Evolutionary conservation across 2,329 filamentous ascomycete genomes (phyloP).

Genomic region (Xylaria sp.): DNA sequence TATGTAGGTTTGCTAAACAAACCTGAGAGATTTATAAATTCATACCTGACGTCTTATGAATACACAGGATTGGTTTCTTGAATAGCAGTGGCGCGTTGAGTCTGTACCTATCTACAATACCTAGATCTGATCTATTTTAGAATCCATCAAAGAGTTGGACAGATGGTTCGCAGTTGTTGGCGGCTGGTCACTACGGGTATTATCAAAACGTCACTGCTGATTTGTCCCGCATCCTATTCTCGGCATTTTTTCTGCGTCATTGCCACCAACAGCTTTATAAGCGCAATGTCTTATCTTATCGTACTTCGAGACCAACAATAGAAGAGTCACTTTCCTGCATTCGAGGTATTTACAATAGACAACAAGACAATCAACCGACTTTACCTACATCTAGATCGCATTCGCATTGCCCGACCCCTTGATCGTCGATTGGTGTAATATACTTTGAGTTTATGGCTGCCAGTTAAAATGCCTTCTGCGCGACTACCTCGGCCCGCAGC

Average conservation of each 20-base stretch:
- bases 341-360: background rate
- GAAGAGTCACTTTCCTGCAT: slow-evolving; percentile 10
- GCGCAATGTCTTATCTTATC: slow-evolving; percentile 38
- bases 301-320: slow-evolving; percentile 19
- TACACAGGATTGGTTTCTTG: background rate
- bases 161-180: background rate
- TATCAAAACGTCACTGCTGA: slow-evolving; percentile 21
- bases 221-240: slow-evolving; percentile 11
- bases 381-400: background rate
- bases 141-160: no score
- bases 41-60: background rate
- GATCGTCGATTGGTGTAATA: background rate
- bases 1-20: no score
- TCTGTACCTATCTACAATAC: background rate
- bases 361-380: background rate
- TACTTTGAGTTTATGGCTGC: slow-evolving; percentile 4
- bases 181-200: slow-evolving; percentile 15
- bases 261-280: slow-evolving; percentile 40
- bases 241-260: slow-evolving; percentile 36
- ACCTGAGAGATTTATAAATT: background rate
- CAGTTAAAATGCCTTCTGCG: slow-evolving; percentile 41
- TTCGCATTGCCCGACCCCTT: background rate
- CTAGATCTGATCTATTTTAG: no score
- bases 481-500: slow-evolving; percentile 46
- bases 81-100: background rate